Percentiles rank a stretch among this genome's conserved stretches.
phyloP scores from a whole-genome alignment of 2,329 filamentous ascomycete genomes.

The Clarireedia sp. region DNA sequence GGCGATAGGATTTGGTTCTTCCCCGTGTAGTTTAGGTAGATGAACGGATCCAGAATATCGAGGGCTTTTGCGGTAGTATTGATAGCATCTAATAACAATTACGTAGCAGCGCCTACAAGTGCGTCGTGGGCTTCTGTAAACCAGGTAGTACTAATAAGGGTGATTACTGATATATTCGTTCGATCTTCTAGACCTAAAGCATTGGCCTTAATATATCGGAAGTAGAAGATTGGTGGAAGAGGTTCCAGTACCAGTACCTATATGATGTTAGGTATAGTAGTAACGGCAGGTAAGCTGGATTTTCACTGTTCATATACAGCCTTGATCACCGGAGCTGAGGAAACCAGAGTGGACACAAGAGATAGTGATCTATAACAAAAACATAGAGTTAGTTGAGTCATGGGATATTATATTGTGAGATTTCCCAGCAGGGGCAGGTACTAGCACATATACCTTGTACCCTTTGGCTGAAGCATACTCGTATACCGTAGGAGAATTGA shows the following conservation, averaged over 20 bases:
- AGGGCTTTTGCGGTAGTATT: not conserved
- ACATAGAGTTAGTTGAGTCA: not conserved
- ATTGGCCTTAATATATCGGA: not conserved
- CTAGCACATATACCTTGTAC: not conserved
- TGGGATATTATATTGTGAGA: not conserved
- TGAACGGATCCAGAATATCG: not conserved
- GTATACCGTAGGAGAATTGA: not conserved
- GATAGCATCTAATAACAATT: not conserved
- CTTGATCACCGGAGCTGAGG: not conserved
- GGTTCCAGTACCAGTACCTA: not conserved
- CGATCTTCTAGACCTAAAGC: not conserved
- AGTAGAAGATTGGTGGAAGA: not conserved
- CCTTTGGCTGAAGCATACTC: not conserved
- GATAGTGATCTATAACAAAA: not conserved
- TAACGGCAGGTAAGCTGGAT: not conserved
- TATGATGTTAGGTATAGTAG: not conserved
- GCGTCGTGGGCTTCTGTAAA: not conserved
- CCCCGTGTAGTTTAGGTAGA: constrained; percentile 9
- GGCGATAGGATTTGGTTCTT: constrained; percentile 5
- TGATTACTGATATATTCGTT: not conserved
- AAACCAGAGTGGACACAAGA: not conserved
- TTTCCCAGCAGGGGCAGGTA: not conserved
- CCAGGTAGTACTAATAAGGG: not conserved
- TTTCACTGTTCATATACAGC: not conserved
- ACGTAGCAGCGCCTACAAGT: not conserved